These are phyloP conservation scores for Sclerotinia glacialis DNA, from an alignment of 2,329 filamentous ascomycete genomes.

Conservation along the genomic window DNA sequence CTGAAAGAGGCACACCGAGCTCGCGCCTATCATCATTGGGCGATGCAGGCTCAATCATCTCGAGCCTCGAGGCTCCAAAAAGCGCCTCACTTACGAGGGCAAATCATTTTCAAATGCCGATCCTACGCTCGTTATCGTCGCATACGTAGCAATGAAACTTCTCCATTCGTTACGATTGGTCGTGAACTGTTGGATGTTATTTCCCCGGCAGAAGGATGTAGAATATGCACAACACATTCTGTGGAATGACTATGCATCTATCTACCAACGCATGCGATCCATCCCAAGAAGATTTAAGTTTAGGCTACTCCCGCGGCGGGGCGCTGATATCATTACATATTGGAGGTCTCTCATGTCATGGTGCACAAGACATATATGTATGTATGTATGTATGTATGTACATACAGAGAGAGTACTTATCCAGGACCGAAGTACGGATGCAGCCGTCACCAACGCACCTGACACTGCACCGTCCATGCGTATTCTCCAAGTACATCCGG, in stretches of 20 bases:
- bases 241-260: neutral
- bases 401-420: too few species aligned
- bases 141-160: neutral
- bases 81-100: too few species aligned
- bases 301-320: constrained; percentile 9
- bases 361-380: neutral
- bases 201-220: neutral
- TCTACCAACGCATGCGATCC: too few species aligned
- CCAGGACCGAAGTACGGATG: too few species aligned
- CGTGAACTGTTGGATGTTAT: neutral
- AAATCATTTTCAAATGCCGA: too few species aligned
- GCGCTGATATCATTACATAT: neutral
- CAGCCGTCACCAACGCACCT: neutral
- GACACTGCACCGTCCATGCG: neutral
- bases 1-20: too few species aligned
- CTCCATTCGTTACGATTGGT: neutral
- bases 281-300: neutral
- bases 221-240: constrained; percentile 5
- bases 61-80: too few species aligned
- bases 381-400: neutral
- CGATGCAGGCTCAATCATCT: too few species aligned
- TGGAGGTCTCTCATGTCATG: too few species aligned
- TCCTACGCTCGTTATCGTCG: neutral
- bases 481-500: neutral
- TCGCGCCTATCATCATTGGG: too few species aligned